Percentiles rank a stretch among this genome's conserved stretches.
phyloP scores from a whole-genome alignment of 23 red algal species.

The Chondrus crispus region DNA sequence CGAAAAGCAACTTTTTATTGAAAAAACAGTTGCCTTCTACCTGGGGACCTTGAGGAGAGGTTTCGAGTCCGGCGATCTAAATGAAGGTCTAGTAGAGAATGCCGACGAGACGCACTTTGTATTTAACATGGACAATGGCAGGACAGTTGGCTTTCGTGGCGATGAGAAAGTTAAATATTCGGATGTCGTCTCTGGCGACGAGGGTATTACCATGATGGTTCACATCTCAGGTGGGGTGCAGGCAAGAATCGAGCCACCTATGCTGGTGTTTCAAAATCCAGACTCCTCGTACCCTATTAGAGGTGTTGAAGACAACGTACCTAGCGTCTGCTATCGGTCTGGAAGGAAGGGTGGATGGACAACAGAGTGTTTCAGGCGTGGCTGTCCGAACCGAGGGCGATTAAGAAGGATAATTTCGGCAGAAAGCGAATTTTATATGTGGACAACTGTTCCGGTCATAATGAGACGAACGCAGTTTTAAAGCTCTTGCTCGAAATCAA shows the following conservation, averaged over 20 bases:
- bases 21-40: background rate
- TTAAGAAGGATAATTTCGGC: background rate
- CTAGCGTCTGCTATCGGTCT: background rate
- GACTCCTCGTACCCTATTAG: slow-evolving; percentile 1
- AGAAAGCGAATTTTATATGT: background rate
- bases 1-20: background rate
- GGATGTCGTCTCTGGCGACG: background rate
- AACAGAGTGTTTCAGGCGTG: background rate
- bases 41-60: background rate
- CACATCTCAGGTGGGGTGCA: background rate
- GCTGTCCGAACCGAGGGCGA: background rate
- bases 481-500: background rate
- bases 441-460: background rate
- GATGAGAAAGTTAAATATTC: background rate
- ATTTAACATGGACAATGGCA: slow-evolving; percentile 27
- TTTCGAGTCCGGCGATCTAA: background rate
- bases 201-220: slow-evolving; percentile 7
- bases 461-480: background rate
- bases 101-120: slow-evolving; percentile 5
- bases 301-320: background rate
- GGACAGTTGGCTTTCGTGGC: background rate
- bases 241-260: background rate
- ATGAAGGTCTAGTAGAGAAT: background rate
- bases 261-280: background rate
- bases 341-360: slow-evolving; percentile 15